Percentiles rank a stretch among this genome's conserved stretches.
These are phyloP conservation scores for Clausena lansium DNA, from an alignment of 345 rosid species.

Conservation along the genomic window DNA sequence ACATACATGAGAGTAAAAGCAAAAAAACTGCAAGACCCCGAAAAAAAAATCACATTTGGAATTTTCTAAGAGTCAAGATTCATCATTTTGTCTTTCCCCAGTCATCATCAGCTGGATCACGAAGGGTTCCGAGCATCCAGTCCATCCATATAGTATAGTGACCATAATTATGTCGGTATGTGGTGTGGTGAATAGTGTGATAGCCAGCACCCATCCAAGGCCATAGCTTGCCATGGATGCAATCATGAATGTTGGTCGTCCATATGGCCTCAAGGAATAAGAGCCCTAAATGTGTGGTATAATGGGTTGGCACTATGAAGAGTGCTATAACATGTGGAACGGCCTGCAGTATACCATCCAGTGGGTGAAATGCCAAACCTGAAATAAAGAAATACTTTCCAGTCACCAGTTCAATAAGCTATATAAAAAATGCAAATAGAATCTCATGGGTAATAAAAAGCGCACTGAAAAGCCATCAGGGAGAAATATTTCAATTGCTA, in stretches of 20 bases:
- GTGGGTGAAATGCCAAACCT: conserved; percentile 94
- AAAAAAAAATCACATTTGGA: background rate
- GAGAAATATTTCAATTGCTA: background rate
- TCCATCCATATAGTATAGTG: conserved; percentile 99
- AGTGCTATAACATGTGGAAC: conserved; percentile 78
- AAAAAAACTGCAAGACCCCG: background rate
- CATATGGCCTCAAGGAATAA: conserved; percentile 80
- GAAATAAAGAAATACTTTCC: conserved; percentile 10
- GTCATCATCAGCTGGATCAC: conserved; percentile 58
- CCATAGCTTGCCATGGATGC: conserved; percentile 82
- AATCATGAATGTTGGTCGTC: conserved; percentile 94
- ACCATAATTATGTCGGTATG: conserved; percentile 95
- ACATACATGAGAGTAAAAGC: background rate
- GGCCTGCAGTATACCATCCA: conserved; percentile 93
- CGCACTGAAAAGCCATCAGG: conserved; percentile 1
- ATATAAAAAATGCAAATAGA: background rate
- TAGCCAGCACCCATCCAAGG: conserved; percentile 98
- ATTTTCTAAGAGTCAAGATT: background rate
- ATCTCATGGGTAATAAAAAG: background rate
- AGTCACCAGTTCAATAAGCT: background rate
- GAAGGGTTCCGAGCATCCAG: conserved; percentile 93
- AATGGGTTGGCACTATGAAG: conserved; percentile 78
- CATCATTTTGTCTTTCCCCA: conserved; percentile 32
- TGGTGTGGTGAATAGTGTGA: conserved; percentile 96
- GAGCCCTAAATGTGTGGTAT: conserved; percentile 66